Percentiles rank a stretch among this genome's conserved stretches.
Evolutionary conservation across 129 eudicot genomes (phyloP).

Genomic region (Lactuca sativa): DNA sequence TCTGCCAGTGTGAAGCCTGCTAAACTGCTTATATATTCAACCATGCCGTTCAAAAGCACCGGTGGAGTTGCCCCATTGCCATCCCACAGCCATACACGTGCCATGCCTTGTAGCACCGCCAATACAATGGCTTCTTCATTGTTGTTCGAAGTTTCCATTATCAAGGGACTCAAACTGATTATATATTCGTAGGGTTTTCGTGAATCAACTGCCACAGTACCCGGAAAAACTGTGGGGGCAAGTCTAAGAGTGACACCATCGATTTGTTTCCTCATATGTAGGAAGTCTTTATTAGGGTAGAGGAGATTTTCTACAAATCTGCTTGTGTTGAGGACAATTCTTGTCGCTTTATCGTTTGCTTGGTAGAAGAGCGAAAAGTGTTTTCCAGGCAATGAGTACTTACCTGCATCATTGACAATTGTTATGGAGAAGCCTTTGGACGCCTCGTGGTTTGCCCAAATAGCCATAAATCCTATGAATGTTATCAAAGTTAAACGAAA

Average conservation of each 20-base stretch:
- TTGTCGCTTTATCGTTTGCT: conserved; percentile 59
- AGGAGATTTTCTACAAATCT: conserved; percentile 44
- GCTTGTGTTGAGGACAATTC: conserved; percentile 46
- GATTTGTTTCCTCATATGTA: conserved; percentile 42
- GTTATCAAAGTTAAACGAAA: conserved; percentile 40
- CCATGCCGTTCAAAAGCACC: conserved; percentile 48
- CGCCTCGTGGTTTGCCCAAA: conserved; percentile 69
- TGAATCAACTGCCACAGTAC: conserved; percentile 17
- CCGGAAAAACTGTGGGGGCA: conserved; percentile 21
- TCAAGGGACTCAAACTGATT: conserved; percentile 37
- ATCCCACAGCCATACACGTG: conserved; percentile 53
- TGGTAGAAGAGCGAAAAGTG: conserved; percentile 54
- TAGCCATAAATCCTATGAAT: conserved; percentile 36
- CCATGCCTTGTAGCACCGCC: conserved; percentile 52
- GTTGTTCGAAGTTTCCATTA: conserved; percentile 39
- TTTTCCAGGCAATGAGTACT: conserved; percentile 28
- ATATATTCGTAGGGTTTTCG: conserved; percentile 26
- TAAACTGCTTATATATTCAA: conserved; percentile 45
- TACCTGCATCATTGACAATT: conserved; percentile 43
- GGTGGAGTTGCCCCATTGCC: conserved; percentile 40
- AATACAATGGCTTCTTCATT: conserved; percentile 22
- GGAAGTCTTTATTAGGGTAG: conserved; percentile 29
- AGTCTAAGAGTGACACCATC: conserved; percentile 38
- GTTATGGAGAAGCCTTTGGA: conserved; percentile 60
- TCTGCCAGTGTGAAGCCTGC: background rate